phyloP scores from a whole-genome alignment of 1,284 basidiomycete genomes.

The Afroboletus lepidellus region DNA sequence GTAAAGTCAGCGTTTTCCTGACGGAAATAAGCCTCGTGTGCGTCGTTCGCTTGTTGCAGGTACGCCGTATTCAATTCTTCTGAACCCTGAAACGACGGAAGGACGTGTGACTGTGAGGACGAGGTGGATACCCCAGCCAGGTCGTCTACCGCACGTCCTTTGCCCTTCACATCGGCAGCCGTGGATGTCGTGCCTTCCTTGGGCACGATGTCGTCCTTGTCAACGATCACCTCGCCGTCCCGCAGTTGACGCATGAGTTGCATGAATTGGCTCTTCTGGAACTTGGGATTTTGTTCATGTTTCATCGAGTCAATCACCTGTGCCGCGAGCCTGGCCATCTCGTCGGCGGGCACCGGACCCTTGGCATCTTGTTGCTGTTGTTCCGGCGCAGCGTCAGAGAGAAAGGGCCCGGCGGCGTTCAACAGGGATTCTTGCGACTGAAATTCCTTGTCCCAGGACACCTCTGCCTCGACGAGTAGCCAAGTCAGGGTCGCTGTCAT shows the following conservation, averaged over 20 bases:
- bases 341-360: conserved; percentile 43
- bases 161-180: conserved; percentile 58
- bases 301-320: conserved; percentile 68
- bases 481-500: neutral
- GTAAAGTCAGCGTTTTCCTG: conserved; percentile 70
- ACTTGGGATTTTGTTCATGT: conserved; percentile 79
- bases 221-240: conserved; percentile 80
- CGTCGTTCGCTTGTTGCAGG: conserved; percentile 41
- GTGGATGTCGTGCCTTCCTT: conserved; percentile 33
- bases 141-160: conserved; percentile 49
- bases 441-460: conserved; percentile 64
- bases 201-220: conserved; percentile 78
- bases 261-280: conserved; percentile 87
- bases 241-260: conserved; percentile 83
- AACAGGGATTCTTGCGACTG: conserved; percentile 49
- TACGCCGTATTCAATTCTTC: conserved; percentile 24
- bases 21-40: conserved; percentile 66
- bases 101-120: conserved; percentile 9
- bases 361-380: conserved; percentile 19
- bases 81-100: conserved; percentile 17
- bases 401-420: conserved; percentile 5
- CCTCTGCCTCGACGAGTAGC: conserved; percentile 32
- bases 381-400: conserved; percentile 4
- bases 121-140: neutral
- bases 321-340: conserved; percentile 75